These are phyloP conservation scores for Fusarium drepaniforme DNA, from an alignment of 2,329 filamentous ascomycete genomes.

Conservation along the genomic window DNA sequence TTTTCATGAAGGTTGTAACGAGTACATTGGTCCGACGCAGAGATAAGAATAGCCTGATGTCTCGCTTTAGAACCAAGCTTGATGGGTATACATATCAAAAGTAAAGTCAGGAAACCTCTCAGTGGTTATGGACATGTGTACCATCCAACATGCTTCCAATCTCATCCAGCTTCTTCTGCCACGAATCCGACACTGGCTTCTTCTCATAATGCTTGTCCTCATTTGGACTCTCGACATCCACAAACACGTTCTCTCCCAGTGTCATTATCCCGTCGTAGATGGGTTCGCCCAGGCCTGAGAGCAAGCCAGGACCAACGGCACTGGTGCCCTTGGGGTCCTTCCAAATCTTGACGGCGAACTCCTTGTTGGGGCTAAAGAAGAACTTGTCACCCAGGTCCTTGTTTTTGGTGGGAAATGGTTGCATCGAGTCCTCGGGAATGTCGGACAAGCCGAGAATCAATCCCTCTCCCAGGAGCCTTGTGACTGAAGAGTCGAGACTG, in stretches of 20 bases:
- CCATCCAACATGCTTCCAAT: slow-evolving; percentile 39
- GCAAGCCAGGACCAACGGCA: slow-evolving; percentile 13
- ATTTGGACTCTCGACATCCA: slow-evolving; percentile 39
- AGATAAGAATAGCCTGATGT: background rate
- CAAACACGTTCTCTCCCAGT: slow-evolving; percentile 31
- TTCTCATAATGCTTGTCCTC: slow-evolving; percentile 26
- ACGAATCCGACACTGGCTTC: slow-evolving; percentile 28
- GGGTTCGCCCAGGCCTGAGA: background rate
- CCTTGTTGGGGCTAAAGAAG: slow-evolving; percentile 17
- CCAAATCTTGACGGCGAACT: slow-evolving; percentile 27
- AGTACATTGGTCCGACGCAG: background rate
- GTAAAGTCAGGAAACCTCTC: background rate
- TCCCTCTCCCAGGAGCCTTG: slow-evolving; percentile 12
- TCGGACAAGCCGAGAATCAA: slow-evolving; percentile 49
- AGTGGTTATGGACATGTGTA: background rate
- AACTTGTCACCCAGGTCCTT: slow-evolving; percentile 17
- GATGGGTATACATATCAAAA: background rate
- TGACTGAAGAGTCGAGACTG: slow-evolving; percentile 22
- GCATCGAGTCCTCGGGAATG: slow-evolving; percentile 52
- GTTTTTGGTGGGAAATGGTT: slow-evolving; percentile 49
- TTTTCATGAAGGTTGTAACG: background rate
- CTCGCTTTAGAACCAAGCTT: background rate
- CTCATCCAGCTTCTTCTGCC: slow-evolving; percentile 39
- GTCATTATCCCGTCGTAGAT: slow-evolving; percentile 23
- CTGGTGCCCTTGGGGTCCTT: slow-evolving; percentile 16